A percentile compares a stretch with the other conserved stretches of the same genome.
Evolutionary conservation across 2,329 filamentous ascomycete genomes (phyloP).

Genomic region (Xylaria sp.): DNA sequence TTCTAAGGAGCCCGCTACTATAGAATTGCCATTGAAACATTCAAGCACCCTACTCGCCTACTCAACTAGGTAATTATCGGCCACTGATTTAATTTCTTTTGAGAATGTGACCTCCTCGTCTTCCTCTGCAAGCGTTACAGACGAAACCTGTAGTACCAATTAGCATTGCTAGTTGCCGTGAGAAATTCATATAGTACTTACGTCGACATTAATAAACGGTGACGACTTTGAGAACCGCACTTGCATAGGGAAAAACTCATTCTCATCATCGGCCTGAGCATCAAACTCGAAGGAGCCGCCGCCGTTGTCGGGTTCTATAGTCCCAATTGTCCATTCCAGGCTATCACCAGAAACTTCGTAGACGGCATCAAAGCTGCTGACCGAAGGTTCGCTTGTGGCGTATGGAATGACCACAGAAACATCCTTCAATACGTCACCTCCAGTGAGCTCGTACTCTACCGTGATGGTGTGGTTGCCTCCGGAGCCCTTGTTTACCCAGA

Average conservation of each 20-base stretch:
- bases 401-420: constrained; percentile 92
- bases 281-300: constrained; percentile 96
- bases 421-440: constrained; percentile 80
- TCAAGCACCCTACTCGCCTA: constrained; percentile 55
- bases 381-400: constrained; percentile 81
- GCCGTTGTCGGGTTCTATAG: constrained; percentile 82
- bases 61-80: constrained; percentile 81
- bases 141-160: constrained; percentile 65
- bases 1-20: not conserved
- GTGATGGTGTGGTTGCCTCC: constrained; percentile 88
- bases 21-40: constrained; percentile 3
- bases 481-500: constrained; percentile 93
- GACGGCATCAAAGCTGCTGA: constrained; percentile 92
- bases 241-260: constrained; percentile 98
- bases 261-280: constrained; percentile 84
- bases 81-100: constrained; percentile 80
- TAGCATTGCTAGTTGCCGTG: not conserved
- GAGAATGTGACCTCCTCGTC: constrained; percentile 83
- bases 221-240: constrained; percentile 86
- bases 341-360: constrained; percentile 95
- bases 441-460: constrained; percentile 93
- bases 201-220: constrained; percentile 93
- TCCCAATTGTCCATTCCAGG: constrained; percentile 92
- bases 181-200: constrained; percentile 62
- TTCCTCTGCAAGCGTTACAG: constrained; percentile 77